Percentiles rank a stretch among this genome's conserved stretches.
Conservation (phyloP, 352 stramenopile species). For the Thraustochytrium sp. region DNA sequence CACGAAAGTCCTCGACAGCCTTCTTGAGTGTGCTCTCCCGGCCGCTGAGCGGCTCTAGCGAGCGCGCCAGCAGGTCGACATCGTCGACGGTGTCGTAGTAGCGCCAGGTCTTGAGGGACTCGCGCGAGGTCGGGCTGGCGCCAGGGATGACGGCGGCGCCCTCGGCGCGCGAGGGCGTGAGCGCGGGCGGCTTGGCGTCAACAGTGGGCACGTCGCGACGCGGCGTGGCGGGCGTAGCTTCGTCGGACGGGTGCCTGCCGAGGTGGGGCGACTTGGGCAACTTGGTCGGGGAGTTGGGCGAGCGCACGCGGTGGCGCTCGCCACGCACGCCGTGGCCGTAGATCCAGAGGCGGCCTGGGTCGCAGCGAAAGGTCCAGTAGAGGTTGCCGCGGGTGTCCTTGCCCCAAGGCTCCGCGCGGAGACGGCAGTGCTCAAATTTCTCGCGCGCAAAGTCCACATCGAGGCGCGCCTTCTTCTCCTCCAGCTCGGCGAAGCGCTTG, state of each 20-base stretch:
- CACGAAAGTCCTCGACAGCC: background rate
- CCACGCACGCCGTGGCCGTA: constrained; percentile 1
- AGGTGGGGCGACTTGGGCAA: no score
- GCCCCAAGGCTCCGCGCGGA: constrained; percentile 27
- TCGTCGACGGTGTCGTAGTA: constrained; percentile 21
- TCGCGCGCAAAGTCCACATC: background rate
- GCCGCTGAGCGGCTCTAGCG: background rate
- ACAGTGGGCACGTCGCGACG: background rate
- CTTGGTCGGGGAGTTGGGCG: no score
- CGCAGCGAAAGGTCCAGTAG: constrained; percentile 6
- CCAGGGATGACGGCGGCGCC: background rate
- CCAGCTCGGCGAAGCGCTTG: background rate
- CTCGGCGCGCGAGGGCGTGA: background rate
- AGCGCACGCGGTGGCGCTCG: background rate
- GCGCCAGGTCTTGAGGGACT: background rate
- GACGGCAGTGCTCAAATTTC: background rate
- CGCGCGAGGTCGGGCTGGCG: background rate
- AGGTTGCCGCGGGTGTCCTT: constrained; percentile 6
- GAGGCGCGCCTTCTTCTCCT: background rate
- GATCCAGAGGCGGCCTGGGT: constrained; percentile 10
- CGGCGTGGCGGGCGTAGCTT: background rate
- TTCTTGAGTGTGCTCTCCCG: background rate
- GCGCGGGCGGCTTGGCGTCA: background rate
- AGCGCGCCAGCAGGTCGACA: background rate
- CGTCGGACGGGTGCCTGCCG: background rate